Evolutionary conservation across 176 grass and related monocot species (phyloP), one percentile per base, ranked within the genome.

Genomic region (Triticum turgidum): DNA sequence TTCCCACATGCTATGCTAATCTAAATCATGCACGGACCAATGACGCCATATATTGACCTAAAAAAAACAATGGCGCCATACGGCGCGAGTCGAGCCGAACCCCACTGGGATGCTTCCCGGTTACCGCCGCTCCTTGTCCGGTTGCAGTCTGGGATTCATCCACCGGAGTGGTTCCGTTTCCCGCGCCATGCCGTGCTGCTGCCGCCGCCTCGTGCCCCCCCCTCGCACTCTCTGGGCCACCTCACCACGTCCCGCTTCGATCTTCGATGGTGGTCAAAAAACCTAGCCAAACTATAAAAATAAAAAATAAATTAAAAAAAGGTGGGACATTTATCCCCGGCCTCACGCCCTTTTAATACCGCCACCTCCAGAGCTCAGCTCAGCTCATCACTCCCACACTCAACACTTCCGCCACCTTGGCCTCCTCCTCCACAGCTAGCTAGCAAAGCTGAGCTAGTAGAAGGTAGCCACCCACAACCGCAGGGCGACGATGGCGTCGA

Each of bases 281-380:
- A 63, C 52, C 52, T 47, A 47, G 44, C 49, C 15, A 9, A 35
- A 5, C 4, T 70, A 41, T 2, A 2, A 56, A n/a, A 42, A 7
- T 5, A 32, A 1, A 56, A 34, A 42, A 7, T 5, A 32, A 33
- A 32, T 69, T 70, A 82, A 47, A 9, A 42, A 42, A 73, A 73
- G 17, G 14, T 1, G 81, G 24, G 37, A 38, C 25, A 29, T 75
- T 87, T 61, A 65, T 66, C 80, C 75, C 75, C 37, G 6, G 37
- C 37, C 59, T 84, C 85, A 80, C 61, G 27, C 15, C 86, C 89
- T 88, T 91, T 88, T 85, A 88, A 88, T 85, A 91, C 77, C 56
- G 20, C 56, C n/a, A 56, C 82, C 77, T 61, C 77, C 37, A 20
- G 76, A 49, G 51, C 7, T 13, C 25, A 76, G 44, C 72, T 52